These are phyloP conservation scores for Sclerotinia borealis DNA, from an alignment of 2,329 filamentous ascomycete species.

Conservation along the genomic window DNA sequence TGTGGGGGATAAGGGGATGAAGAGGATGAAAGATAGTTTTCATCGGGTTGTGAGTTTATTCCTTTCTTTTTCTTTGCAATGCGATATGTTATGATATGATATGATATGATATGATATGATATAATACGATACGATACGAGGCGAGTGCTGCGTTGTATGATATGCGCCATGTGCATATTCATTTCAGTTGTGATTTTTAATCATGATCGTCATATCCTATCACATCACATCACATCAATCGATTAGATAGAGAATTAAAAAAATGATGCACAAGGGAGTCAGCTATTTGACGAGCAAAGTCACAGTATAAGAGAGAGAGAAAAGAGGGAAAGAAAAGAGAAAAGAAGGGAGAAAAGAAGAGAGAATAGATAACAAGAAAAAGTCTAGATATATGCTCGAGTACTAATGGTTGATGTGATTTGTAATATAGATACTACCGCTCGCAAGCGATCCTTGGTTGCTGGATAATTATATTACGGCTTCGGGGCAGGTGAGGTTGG, in stretches of 20 bases:
- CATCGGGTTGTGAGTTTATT: constrained; percentile 51
- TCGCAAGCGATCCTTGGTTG: constrained; percentile 64
- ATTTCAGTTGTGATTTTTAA: too few relatives aligned
- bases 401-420: neutral
- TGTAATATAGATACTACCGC: constrained; percentile 51
- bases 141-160: too few relatives aligned
- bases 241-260: too few relatives aligned
- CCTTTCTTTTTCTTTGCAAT: neutral
- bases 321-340: neutral
- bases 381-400: neutral
- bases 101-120: too few relatives aligned
- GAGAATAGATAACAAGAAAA: neutral
- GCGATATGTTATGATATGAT: too few relatives aligned
- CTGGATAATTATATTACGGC: constrained; percentile 65
- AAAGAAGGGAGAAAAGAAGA: neutral
- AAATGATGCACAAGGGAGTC: too few relatives aligned
- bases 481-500: constrained; percentile 56
- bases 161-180: too few relatives aligned
- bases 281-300: too few relatives aligned
- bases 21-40: constrained; percentile 62
- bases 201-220: too few relatives aligned
- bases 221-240: too few relatives aligned
- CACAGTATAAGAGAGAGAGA: too few relatives aligned
- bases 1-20: constrained; percentile 31
- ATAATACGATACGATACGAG: too few relatives aligned